Conservation (phyloP, 352 stramenopile genomes). For the Thraustotheca clavata region DNA sequence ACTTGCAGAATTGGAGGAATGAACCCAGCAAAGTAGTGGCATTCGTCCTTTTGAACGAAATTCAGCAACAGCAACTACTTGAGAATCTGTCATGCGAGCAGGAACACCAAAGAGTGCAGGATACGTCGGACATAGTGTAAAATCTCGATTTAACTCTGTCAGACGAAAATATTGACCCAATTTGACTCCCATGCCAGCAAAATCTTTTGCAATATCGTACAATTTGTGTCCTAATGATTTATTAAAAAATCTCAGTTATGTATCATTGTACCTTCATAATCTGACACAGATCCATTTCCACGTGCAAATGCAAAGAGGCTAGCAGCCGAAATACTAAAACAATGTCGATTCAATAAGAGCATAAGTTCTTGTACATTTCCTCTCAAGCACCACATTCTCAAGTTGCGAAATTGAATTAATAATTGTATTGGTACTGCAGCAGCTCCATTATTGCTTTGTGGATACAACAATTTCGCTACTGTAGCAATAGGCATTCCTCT, state of each 20-base stretch:
- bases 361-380: slow-evolving; percentile 58
- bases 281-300: neutral
- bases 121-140: slow-evolving; percentile 77
- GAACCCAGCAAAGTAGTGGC: slow-evolving; percentile 75
- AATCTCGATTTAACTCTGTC: slow-evolving; percentile 54
- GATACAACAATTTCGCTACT: slow-evolving; percentile 63
- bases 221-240: slow-evolving; percentile 52
- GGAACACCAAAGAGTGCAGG: slow-evolving; percentile 67
- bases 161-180: slow-evolving; percentile 39
- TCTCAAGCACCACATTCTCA: slow-evolving; percentile 55
- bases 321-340: slow-evolving; percentile 61
- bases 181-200: slow-evolving; percentile 61
- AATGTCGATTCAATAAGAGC: slow-evolving; percentile 56
- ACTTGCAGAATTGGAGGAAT: slow-evolving; percentile 50
- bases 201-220: slow-evolving; percentile 59
- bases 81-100: slow-evolving; percentile 42
- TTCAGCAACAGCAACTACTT: slow-evolving; percentile 53
- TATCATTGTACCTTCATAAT: neutral
- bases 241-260: neutral
- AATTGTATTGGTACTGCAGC: slow-evolving; percentile 39
- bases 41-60: slow-evolving; percentile 79
- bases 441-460: slow-evolving; percentile 26
- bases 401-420: slow-evolving; percentile 75
- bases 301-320: slow-evolving; percentile 56
- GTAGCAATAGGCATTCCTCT: slow-evolving; percentile 47